These are phyloP conservation scores for Allomyces arbusculus DNA, from an alignment of 192 early-diverging fungal genomes.

Conservation along the genomic window DNA sequence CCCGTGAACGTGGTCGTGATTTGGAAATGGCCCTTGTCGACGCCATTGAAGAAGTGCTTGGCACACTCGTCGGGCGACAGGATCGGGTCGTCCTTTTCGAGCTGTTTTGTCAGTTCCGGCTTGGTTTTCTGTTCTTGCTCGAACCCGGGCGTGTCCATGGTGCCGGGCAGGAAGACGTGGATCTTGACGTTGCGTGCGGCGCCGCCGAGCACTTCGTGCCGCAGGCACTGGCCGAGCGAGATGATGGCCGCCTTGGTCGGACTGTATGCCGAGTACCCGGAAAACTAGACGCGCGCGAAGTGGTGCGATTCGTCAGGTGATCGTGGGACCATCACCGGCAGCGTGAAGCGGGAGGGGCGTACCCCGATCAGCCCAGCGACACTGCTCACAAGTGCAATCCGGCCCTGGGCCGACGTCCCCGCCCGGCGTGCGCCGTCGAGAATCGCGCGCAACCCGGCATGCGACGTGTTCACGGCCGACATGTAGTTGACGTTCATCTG, in stretches of 20 bases:
- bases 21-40: constrained; percentile 1
- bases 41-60: constrained; percentile 11
- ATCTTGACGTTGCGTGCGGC: constrained; percentile 13
- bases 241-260: constrained; percentile 20
- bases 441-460: constrained; percentile 9
- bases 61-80: constrained; percentile 15
- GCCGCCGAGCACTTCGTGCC: constrained; percentile 12
- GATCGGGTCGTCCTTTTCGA: constrained; percentile 16
- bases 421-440: constrained; percentile 8
- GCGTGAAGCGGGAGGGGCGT: background rate
- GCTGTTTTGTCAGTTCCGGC: constrained; percentile 16
- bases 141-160: constrained; percentile 26
- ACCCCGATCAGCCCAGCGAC: constrained; percentile 7
- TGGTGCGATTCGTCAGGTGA: no score
- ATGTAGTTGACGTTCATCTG: constrained; percentile 20
- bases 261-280: constrained; percentile 19
- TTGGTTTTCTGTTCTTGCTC: constrained; percentile 22
- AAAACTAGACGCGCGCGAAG: constrained; percentile 3
- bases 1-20: background rate
- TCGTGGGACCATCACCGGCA: no score
- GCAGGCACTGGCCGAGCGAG: constrained; percentile 15
- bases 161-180: constrained; percentile 19
- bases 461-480: constrained; percentile 11
- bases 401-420: constrained; percentile 2
- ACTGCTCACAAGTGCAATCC: constrained; percentile 21